Base-by-base conservation (phyloP, 371 early-diverging fungal species). In the Chytridium lagenaria region DNA sequence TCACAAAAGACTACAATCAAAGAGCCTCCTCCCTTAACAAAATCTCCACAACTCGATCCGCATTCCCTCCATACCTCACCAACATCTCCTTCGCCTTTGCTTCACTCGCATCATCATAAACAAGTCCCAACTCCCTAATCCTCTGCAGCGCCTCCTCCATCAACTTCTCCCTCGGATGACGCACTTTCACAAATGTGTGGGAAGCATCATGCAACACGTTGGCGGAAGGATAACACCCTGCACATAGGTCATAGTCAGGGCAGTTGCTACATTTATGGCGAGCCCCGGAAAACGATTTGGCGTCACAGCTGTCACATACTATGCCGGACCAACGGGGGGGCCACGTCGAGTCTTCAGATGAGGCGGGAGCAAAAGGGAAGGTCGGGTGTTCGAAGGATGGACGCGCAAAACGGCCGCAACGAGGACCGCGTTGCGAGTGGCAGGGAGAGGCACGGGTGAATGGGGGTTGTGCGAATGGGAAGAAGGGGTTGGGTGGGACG, bases 181-280 rank as follows among this genome's bases (percentile, higher is more conserved):
- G 28, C 12, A 61, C 44, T 49, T 26, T 22, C 26, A 31, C 66
- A 49, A 76, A 72, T 65, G 28, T 69, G 68, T 71, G 76, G n/a
- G n/a, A n/a, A 28, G 23, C 51, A 44, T 68, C 52, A 55, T 76
- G 76, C 22, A 76, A 37, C 15, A 37, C 36, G 28, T 36, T 63
- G 28, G 63, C 68, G 19, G 22, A 44, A 16, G 61, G 67, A 37
- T 69, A 39, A 68, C 81, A 80, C 16, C 31, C 30, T 16, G 38
- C 66, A 67, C 82, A 82, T 26, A 82, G 70, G 49, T 82, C 82
- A 64, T 71, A 79, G 71, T 81, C 77, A 30, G 64, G 72, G 69
- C 82, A 81, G 1, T 31, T 49, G 28, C 22, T 33, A 67, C 82
- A 81, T 61, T 73, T 76, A 79, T 67, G 68, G 7, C 82, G 70